phyloP scores from a whole-genome alignment of 441 rosid genomes.

The Erodium chrysanthum region DNA sequence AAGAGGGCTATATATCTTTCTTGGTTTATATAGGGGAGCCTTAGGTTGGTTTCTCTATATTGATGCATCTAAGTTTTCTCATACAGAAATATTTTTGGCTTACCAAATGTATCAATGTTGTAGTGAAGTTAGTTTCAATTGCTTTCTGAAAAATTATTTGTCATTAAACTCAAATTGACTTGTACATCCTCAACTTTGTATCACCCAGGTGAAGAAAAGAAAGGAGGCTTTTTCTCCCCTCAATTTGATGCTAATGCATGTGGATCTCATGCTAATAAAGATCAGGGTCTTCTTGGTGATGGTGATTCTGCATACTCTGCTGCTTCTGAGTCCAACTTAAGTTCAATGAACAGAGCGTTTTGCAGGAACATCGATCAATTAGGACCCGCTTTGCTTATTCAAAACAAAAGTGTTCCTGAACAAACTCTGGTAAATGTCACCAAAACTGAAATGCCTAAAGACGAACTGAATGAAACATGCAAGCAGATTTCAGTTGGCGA shows the following conservation, averaged over 20 bases:
- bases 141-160: not conserved
- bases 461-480: too few relatives aligned
- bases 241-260: slow-evolving; percentile 31
- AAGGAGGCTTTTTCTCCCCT: slow-evolving; percentile 34
- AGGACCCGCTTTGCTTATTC: slow-evolving; percentile 13
- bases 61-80: not conserved
- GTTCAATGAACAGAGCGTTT: slow-evolving; percentile 23
- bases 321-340: slow-evolving; percentile 9
- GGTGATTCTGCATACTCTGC: slow-evolving; percentile 15
- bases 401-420: slow-evolving; percentile 8
- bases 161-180: not conserved
- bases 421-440: slow-evolving; percentile 1
- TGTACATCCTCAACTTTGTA: slow-evolving; percentile 7
- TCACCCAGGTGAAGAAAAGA: slow-evolving; percentile 52
- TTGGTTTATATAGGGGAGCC: not conserved
- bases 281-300: slow-evolving; percentile 16
- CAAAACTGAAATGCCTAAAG: slow-evolving; percentile 9
- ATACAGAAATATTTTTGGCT: not conserved
- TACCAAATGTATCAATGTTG: not conserved
- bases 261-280: slow-evolving; percentile 19
- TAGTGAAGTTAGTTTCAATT: not conserved
- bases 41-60: not conserved
- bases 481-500: slow-evolving; percentile 35
- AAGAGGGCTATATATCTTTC: too few relatives aligned
- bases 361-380: slow-evolving; percentile 15